Conservation (phyloP, 805 yeast species). For the Millerozyma miso region DNA sequence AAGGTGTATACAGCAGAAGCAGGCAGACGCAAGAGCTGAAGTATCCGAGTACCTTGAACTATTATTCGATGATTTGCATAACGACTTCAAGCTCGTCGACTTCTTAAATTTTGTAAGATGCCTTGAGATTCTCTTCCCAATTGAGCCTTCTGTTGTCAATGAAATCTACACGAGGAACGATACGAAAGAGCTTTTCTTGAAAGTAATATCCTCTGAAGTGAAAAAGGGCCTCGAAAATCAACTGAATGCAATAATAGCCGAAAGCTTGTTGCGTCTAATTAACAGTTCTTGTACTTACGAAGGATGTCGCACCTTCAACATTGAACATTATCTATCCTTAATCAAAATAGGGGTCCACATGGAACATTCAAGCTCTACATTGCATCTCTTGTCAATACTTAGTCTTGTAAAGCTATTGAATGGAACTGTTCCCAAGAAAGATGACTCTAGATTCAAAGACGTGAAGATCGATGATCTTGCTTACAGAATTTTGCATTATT, state of each 20-base stretch:
- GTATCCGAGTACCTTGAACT: slow-evolving; percentile 21
- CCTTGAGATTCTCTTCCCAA: slow-evolving; percentile 23
- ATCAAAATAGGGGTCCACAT: slow-evolving; percentile 32
- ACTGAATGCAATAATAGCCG: slow-evolving; percentile 4
- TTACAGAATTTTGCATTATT: slow-evolving; percentile 7
- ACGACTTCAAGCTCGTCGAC: slow-evolving; percentile 3
- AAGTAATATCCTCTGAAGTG: slow-evolving; percentile 9
- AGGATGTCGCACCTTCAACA: slow-evolving; percentile 42
- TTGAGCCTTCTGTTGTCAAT: slow-evolving; percentile 20
- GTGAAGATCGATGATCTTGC: slow-evolving; percentile 9
- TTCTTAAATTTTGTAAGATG: slow-evolving; percentile 19
- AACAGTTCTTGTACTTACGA: slow-evolving; percentile 47
- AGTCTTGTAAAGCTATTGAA: slow-evolving; percentile 58
- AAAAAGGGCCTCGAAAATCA: slow-evolving; percentile 5
- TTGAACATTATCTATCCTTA: slow-evolving; percentile 39
- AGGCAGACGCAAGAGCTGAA: slow-evolving; percentile 10
- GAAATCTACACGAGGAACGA: slow-evolving; percentile 18
- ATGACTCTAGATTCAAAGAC: slow-evolving; percentile 3
- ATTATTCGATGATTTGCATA: slow-evolving; percentile 10
- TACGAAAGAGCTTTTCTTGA: slow-evolving; percentile 14
- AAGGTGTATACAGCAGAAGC: slow-evolving; percentile 15
- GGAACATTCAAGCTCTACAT: slow-evolving; percentile 8
- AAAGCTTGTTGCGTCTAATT: slow-evolving; percentile 16
- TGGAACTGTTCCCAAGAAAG: slow-evolving; percentile 32
- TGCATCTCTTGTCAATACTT: slow-evolving; percentile 37